Percentiles rank a stretch among this genome's conserved stretches.
Conservation (phyloP, 1,284 basidiomycete genomes). For the Peniophora sp. region DNA sequence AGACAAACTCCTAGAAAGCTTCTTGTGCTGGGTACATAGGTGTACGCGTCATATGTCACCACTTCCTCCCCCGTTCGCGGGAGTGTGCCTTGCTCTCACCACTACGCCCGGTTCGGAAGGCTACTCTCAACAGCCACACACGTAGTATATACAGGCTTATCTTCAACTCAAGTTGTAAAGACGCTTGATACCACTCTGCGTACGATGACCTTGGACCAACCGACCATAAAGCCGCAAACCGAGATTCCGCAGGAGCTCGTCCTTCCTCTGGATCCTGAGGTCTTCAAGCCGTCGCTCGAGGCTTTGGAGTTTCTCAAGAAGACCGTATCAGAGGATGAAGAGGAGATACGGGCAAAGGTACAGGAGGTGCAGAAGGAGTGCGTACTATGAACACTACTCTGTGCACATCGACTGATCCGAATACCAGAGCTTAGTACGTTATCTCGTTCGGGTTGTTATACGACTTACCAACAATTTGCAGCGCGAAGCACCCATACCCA, state of each 20-base stretch:
- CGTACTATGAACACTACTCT: constrained; percentile 2
- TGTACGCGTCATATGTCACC: neutral
- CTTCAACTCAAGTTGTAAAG: too few species aligned
- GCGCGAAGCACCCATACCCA: neutral
- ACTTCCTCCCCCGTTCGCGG: neutral
- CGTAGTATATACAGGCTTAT: too few species aligned
- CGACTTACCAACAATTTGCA: neutral
- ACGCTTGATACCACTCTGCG: constrained; percentile 16
- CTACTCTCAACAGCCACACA: constrained; percentile 9
- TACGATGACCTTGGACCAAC: constrained; percentile 11
- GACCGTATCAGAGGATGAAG: neutral
- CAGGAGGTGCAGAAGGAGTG: constrained; percentile 8
- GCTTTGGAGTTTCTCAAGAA: neutral
- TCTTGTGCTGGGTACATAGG: too few species aligned
- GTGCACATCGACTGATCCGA: neutral
- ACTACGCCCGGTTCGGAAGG: constrained; percentile 10
- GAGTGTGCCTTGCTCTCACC: constrained; percentile 12
- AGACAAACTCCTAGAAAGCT: neutral
- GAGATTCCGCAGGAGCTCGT: neutral
- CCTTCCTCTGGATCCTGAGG: neutral
- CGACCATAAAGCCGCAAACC: neutral
- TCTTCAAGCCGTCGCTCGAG: neutral
- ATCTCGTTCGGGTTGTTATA: neutral
- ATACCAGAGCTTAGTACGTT: neutral
- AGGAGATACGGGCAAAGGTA: neutral